Conservation (phyloP, 2,329 filamentous ascomycete genomes). For the Orbilia blumenaviensis region DNA sequence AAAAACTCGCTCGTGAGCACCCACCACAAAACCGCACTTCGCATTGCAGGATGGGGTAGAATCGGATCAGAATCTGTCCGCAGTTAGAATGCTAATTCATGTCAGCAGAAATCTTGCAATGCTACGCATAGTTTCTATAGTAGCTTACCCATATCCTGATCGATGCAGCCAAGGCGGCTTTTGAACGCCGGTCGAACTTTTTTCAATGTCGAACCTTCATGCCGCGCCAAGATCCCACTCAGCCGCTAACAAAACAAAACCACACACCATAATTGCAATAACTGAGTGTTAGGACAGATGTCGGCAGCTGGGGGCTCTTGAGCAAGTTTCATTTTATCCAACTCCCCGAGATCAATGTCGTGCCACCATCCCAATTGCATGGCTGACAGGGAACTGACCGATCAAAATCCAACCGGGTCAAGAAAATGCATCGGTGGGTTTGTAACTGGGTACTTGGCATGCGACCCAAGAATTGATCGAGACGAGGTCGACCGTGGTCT, state of each 20-base stretch:
- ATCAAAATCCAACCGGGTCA: neutral
- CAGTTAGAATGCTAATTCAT: neutral
- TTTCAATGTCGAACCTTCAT: constrained; percentile 17
- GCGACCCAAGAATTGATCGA: constrained; percentile 1
- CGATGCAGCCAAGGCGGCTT: constrained; percentile 48
- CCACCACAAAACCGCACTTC: constrained; percentile 4
- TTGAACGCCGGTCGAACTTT: constrained; percentile 20
- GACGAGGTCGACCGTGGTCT: neutral
- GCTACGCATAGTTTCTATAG: neutral
- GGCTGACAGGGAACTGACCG: neutral
- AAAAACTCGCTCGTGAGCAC: constrained; percentile 9
- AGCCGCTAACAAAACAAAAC: constrained; percentile 22
- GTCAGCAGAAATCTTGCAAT: constrained; percentile 9
- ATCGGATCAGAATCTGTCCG: neutral
- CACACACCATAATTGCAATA: constrained; percentile 10
- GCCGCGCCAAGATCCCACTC: constrained; percentile 30
- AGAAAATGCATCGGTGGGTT: neutral
- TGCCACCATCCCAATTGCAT: constrained; percentile 10
- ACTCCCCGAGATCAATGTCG: constrained; percentile 13
- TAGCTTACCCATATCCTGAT: constrained; percentile 3
- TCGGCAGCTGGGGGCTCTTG: neutral
- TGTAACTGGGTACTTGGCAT: constrained; percentile 4
- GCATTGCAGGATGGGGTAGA: neutral
- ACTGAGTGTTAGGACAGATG: neutral
- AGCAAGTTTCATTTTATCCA: constrained; percentile 18